Conservation (phyloP, 2,329 filamentous ascomycete genomes). For the Hawksworthiomyces lignivorus region DNA sequence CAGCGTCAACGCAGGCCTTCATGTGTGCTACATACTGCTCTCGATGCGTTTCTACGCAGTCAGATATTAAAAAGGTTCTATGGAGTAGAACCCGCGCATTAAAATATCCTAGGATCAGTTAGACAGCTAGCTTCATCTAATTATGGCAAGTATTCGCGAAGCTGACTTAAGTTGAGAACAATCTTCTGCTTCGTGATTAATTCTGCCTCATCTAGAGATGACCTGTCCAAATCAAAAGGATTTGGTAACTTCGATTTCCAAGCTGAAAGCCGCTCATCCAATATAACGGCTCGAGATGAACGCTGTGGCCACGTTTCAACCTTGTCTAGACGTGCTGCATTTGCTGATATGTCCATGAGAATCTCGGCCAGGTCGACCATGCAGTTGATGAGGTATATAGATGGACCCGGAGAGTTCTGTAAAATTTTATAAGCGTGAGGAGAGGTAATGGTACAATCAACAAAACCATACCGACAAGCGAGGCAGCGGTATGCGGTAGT, state of each 20-base stretch:
- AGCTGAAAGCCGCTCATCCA: neutral
- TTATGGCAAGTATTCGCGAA: neutral
- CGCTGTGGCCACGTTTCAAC: neutral
- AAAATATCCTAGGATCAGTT: neutral
- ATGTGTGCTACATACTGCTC: neutral
- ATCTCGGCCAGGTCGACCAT: neutral
- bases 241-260: neutral
- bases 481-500: neutral
- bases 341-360: neutral
- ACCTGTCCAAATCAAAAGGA: neutral
- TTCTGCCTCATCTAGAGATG: neutral
- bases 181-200: slow-evolving; percentile 1
- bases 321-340: neutral
- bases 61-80: neutral
- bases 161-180: neutral
- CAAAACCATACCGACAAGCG: neutral
- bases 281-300: no score
- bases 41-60: neutral
- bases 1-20: neutral
- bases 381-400: neutral
- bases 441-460: no score
- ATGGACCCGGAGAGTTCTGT: neutral
- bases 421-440: no score
- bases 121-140: no score
- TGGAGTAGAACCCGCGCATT: neutral